These are phyloP conservation scores for Hydnum rufescens DNA, from an alignment of 768 basidiomycete species.

Conservation along the genomic window DNA sequence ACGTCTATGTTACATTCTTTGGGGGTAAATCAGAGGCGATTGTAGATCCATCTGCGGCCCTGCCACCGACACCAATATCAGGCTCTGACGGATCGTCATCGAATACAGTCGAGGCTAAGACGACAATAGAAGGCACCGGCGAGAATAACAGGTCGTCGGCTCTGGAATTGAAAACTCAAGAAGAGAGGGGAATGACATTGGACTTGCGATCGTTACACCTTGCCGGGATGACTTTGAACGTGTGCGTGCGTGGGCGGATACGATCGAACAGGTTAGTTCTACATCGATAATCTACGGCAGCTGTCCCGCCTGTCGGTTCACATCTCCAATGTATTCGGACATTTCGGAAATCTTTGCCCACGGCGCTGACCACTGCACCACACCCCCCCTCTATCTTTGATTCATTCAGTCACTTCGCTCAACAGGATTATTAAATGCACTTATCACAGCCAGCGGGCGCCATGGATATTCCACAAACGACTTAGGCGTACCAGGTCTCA, in stretches of 20 bases:
- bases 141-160: not conserved
- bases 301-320: too few species aligned
- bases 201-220: constrained; percentile 7
- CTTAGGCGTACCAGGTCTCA: constrained; percentile 70
- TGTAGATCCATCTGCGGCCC: constrained; percentile 1
- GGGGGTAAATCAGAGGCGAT: constrained; percentile 11
- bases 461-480: constrained; percentile 45
- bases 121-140: not conserved
- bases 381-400: not conserved
- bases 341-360: not conserved
- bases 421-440: constrained; percentile 1
- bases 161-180: not conserved
- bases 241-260: constrained; percentile 8
- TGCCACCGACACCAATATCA: not conserved
- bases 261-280: constrained; percentile 3
- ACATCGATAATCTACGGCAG: too few species aligned
- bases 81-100: not conserved
- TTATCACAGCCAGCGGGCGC: constrained; percentile 5
- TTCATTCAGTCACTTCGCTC: constrained; percentile 3
- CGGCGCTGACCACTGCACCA: not conserved
- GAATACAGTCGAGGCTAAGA: not conserved
- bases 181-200: constrained; percentile 1
- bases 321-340: too few species aligned
- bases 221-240: constrained; percentile 9
- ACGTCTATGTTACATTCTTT: constrained; percentile 63